Conservation (phyloP, 192 early-diverging fungal species). For the Coemansia sp. region DNA sequence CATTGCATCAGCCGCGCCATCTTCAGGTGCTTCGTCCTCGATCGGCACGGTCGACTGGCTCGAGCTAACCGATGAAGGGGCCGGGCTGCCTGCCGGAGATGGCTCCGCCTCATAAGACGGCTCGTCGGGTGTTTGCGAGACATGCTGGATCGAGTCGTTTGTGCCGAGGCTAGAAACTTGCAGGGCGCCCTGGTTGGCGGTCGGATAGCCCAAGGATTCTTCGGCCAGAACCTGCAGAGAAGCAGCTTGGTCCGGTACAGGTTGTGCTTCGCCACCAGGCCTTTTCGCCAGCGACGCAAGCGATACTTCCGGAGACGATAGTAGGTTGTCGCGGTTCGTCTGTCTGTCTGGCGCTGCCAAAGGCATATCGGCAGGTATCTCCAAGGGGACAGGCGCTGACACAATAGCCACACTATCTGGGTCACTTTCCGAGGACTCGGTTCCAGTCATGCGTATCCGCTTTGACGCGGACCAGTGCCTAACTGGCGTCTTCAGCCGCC, state of each 20-base stretch:
- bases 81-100: neutral
- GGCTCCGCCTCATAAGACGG: neutral
- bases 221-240: neutral
- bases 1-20: neutral
- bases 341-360: too few relatives aligned
- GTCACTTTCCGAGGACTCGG: constrained; percentile 8
- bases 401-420: too few relatives aligned
- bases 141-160: neutral
- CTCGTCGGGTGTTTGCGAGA: constrained; percentile 14
- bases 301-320: too few relatives aligned
- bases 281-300: too few relatives aligned
- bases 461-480: constrained; percentile 23
- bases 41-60: neutral
- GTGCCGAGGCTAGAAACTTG: neutral
- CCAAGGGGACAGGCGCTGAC: neutral
- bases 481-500: neutral
- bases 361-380: neutral
- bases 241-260: neutral
- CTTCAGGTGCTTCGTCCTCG: neutral
- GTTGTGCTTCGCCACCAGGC: too few relatives aligned
- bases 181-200: constrained; percentile 2
- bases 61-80: neutral
- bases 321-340: too few relatives aligned
- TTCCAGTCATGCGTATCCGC: constrained; percentile 30
- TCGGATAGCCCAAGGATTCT: constrained; percentile 11